Base-by-base conservation (phyloP, 805 yeast genomes). In the Novakomyces olei region DNA sequence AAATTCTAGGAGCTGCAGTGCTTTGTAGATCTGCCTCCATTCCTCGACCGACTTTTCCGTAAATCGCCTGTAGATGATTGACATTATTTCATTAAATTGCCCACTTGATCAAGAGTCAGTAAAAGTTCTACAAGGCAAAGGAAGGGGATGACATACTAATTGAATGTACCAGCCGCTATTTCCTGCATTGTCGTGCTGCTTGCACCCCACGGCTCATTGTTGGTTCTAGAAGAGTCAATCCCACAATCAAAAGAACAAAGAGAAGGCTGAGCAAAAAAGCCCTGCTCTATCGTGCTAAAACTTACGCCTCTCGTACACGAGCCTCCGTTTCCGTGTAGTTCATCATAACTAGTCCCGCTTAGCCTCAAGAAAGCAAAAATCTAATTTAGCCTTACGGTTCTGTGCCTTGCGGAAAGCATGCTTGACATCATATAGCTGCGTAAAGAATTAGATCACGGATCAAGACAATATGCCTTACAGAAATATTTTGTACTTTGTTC, bases 191-290 rank as follows among this genome's bases (percentile, higher is more conserved):
- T 58, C 2, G 92, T 67, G 1, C 85, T 66, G 3, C 91, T 69
- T 2, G 94, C 85, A 5, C 98, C 98, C 98, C 98, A 88, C 1
- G 98, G 98, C 54, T 88, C 98, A 51, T 88, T 88, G 53, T 88
- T 88, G 32, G 98, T 88, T 54, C 48, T 44, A 29, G 8, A n/a
- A 5, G 20, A 10, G 24, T 30, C 17, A 36, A 19, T 15, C 10
- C 4, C 9, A 15, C 12, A 19, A 15, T 5, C 15, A 8, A 6
- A 15, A 19, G 9, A 29, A 29, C 33, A 8, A 22, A 29, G 8
- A 8, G 12, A 8, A 22, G 10, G 12, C 9, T 8, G 12, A 8
- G 32, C 32, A 29, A n/a, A 10, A 32, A n/a, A n/a, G n/a, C n/a
- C n/a, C n/a, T n/a, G n/a, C n/a, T n/a, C n/a, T n/a, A n/a, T n/a